phyloP scores from a whole-genome alignment of 306 rosid genomes.

The Prunus armeniaca region DNA sequence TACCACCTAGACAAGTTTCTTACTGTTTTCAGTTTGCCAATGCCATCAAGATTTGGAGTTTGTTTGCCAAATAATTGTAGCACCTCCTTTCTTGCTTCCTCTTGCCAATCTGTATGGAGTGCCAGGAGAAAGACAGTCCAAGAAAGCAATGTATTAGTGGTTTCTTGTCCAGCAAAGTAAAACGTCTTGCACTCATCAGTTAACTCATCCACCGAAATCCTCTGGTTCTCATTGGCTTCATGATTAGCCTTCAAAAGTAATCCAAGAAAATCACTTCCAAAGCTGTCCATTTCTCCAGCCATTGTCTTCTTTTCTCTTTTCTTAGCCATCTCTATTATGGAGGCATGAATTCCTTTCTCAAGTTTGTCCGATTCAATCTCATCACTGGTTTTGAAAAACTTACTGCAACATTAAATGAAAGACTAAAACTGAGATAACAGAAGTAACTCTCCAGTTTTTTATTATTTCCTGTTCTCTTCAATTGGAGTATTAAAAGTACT shows the following conservation, averaged over 20 bases:
- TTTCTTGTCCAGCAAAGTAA: slow-evolving; percentile 25
- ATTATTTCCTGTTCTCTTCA: too few species aligned
- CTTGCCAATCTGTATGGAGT: slow-evolving; percentile 36
- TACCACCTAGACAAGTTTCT: neutral
- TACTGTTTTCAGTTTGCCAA: slow-evolving; percentile 22
- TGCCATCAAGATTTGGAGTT: slow-evolving; percentile 22
- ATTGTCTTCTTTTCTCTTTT: slow-evolving; percentile 19
- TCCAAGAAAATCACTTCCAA: slow-evolving; percentile 37
- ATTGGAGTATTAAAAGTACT: neutral
- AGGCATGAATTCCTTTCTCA: slow-evolving; percentile 19
- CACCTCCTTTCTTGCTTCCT: slow-evolving; percentile 38
- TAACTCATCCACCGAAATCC: slow-evolving; percentile 24
- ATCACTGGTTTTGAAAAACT: slow-evolving; percentile 5
- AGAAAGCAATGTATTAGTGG: slow-evolving; percentile 24
- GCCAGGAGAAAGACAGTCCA: slow-evolving; percentile 35
- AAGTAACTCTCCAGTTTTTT: neutral
- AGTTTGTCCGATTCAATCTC: slow-evolving; percentile 27
- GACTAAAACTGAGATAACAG: neutral
- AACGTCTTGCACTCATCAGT: slow-evolving; percentile 31
- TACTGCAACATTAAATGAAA: slow-evolving; percentile 16
- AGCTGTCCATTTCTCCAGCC: slow-evolving; percentile 9
- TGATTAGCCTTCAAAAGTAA: slow-evolving; percentile 24
- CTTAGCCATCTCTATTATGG: slow-evolving; percentile 14
- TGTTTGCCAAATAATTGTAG: slow-evolving; percentile 14
- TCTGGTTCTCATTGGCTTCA: slow-evolving; percentile 12